A percentile compares a stretch with the other conserved stretches of the same genome.
Evolutionary conservation across 768 basidiomycete genomes (phyloP).

Genomic region (Suillus subluteus): DNA sequence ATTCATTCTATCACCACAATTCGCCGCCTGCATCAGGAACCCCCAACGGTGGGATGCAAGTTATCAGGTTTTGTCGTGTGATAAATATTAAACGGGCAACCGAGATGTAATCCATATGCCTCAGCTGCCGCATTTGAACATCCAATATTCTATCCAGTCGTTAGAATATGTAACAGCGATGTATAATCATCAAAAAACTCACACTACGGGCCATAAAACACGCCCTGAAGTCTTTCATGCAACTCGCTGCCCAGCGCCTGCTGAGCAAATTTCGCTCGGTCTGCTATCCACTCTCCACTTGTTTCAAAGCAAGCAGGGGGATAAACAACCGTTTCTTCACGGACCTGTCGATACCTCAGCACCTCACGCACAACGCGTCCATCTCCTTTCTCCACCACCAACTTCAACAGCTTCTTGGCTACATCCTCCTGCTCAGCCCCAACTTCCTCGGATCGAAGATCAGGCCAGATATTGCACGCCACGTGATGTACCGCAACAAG

Average conservation of each 20-base stretch:
- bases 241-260: constrained; percentile 11
- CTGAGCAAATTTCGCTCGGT: not conserved
- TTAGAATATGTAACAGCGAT: not conserved
- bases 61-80: not conserved
- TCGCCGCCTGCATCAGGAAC: not conserved
- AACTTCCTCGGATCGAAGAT: constrained; percentile 41
- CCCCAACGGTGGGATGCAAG: not conserved
- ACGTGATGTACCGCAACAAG: constrained; percentile 80
- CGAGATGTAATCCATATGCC: not conserved
- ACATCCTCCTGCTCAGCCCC: constrained; percentile 22
- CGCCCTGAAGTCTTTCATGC: constrained; percentile 5
- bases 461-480: constrained; percentile 74
- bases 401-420: constrained; percentile 49
- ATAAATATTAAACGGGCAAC: not conserved
- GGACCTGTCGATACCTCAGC: constrained; percentile 57
- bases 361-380: constrained; percentile 54
- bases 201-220: constrained; percentile 1
- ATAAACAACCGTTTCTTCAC: constrained; percentile 38
- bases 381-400: constrained; percentile 54
- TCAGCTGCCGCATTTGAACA: not conserved
- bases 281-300: constrained; percentile 20
- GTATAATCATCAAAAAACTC: not conserved
- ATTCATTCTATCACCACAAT: not conserved
- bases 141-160: not conserved
- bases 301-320: constrained; percentile 56